Evolutionary conservation across 768 basidiomycete species (phyloP), one percentile per base, ranked within the genome.

Genomic region (Hericium rajendrae): DNA sequence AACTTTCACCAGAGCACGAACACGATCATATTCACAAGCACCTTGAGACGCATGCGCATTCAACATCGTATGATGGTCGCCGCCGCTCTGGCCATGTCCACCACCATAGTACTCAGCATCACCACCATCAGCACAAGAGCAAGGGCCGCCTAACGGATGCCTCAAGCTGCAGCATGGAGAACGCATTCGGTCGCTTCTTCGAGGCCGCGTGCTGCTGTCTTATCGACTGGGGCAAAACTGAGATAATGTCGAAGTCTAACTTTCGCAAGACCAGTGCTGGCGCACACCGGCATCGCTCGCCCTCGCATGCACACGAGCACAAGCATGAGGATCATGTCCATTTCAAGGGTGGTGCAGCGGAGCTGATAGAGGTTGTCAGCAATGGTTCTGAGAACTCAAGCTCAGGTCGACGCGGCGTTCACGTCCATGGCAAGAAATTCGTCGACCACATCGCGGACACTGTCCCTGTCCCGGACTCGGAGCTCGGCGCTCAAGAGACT

Each of bases 121-220:
- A 11, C 32, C 43, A 20, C 16, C 55, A 18, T 46, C 18, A 16
- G 4, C 41, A 37, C 55, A 54, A 24, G 40, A 12, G 32, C 2
- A 51, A 20, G 12, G 26, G n/a, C 13, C 16, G 32, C 12, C 6
- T 15, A n/a, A 2, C 38, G n/a, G 28, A 16, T 15, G 13, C 15
- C 26, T 41, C 39, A 4, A 46, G n/a, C 20, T 57, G 59, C 32
- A 51, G 10, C 16, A 28, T 48, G 16, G 50, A 56, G 18, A 41
- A n/a, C 39, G 54, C 52, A 8, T 54, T 60, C 37, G 40, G 48
- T 40, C 56, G 53, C 16, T 60, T 60, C 49, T 57, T 52, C 32
- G 56, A 57, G 40, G 59, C 49, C 15, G 56, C 59, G 20, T 55
- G 56, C 53, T 57, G 56, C 49, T 57, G 59, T 51, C 38, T 57